phyloP scores from a whole-genome alignment of 164 flowering plant genomes.

The Umbilicus rupestris region DNA sequence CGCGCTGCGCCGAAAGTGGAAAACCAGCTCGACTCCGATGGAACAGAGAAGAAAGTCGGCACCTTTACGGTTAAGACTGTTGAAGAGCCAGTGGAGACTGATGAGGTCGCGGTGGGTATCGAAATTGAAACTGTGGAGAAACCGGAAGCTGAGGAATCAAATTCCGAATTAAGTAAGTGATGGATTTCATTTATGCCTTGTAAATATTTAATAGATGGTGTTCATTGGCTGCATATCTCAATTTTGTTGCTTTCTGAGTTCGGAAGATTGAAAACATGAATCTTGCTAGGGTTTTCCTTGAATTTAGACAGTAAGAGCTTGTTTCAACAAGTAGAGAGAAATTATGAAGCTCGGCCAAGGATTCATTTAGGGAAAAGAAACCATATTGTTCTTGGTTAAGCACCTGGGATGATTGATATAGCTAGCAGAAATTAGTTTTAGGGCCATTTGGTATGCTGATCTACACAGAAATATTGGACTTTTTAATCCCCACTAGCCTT shows the following conservation, averaged over 20 bases:
- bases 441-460: not conserved
- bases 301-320: too few species aligned
- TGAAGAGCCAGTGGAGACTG: conserved; percentile 15
- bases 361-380: not conserved
- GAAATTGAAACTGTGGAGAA: conserved; percentile 6
- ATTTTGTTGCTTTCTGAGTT: too few species aligned
- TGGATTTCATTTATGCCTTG: not conserved
- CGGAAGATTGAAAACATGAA: too few species aligned
- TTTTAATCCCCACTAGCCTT: not conserved
- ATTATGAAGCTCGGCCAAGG: not conserved
- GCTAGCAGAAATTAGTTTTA: not conserved
- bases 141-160: conserved; percentile 11
- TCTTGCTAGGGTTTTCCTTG: too few species aligned
- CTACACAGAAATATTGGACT: not conserved
- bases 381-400: not conserved
- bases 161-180: conserved; percentile 24
- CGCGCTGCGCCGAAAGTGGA: conserved; percentile 19
- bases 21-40: conserved; percentile 16
- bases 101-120: too few species aligned
- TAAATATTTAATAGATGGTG: not conserved
- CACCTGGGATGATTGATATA: not conserved
- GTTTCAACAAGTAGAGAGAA: too few species aligned
- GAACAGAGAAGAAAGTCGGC: conserved; percentile 13
- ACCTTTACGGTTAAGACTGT: conserved; percentile 13
- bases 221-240: not conserved